Evolutionary conservation across 2,329 filamentous ascomycete species (phyloP).

Genomic region (Pseudogymnoascus sp.): DNA sequence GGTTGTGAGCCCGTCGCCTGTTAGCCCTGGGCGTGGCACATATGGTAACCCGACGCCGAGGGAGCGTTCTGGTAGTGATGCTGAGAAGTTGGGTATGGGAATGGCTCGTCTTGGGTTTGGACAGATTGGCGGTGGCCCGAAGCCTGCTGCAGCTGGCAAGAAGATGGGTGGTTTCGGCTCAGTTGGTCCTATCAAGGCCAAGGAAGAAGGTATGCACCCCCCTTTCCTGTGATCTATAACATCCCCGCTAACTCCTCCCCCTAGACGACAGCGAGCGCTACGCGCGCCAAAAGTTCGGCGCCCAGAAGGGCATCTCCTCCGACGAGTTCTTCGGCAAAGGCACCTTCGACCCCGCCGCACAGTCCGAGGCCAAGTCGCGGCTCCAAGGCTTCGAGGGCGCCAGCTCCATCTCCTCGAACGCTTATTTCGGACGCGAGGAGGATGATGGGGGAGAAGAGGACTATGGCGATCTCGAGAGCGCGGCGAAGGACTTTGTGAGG

Average conservation of each 20-base stretch:
- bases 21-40: conserved; percentile 55
- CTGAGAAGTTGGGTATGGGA: conserved; percentile 87
- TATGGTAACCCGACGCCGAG: conserved; percentile 54
- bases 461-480: conserved; percentile 86
- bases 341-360: conserved; percentile 68
- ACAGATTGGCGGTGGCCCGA: conserved; percentile 61
- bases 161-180: conserved; percentile 82
- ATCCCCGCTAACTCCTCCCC: conserved; percentile 20
- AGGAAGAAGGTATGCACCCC: conserved; percentile 54
- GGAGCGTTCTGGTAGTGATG: conserved; percentile 64
- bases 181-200: conserved; percentile 64
- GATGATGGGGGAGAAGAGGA: conserved; percentile 66
- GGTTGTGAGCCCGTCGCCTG: conserved; percentile 65
- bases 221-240: neutral
- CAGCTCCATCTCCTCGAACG: conserved; percentile 86
- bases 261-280: conserved; percentile 71
- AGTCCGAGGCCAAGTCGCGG: conserved; percentile 78
- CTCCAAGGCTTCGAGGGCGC: conserved; percentile 92
- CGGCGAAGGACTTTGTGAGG: conserved; percentile 91
- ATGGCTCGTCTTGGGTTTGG: conserved; percentile 80
- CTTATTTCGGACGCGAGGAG: conserved; percentile 92
- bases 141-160: conserved; percentile 55
- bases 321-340: conserved; percentile 98
- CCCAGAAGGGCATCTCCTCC: conserved; percentile 91
- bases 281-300: conserved; percentile 80